Evolutionary conservation across 1,139 yeast genomes (phyloP).

Genomic region (Scheffersomyces quercinus): DNA sequence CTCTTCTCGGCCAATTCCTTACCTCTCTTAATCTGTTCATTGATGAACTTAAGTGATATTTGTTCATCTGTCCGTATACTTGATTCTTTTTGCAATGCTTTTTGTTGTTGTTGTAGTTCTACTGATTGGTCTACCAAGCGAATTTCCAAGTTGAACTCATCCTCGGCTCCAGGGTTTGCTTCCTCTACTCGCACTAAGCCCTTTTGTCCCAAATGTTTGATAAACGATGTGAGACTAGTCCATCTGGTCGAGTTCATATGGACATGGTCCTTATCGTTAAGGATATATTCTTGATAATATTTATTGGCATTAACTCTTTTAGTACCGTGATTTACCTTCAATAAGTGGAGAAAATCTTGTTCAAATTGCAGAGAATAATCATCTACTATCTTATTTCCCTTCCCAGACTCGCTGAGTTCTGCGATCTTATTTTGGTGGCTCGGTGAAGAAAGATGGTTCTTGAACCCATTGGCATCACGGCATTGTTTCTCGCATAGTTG

Average conservation of each 20-base stretch:
- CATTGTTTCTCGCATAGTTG: constrained; percentile 93
- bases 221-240: constrained; percentile 68
- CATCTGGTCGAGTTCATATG: constrained; percentile 91
- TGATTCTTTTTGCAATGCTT: constrained; percentile 20
- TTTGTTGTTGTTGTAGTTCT: constrained; percentile 12
- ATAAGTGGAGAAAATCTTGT: constrained; percentile 61
- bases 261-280: constrained; percentile 73
- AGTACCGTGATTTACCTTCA: constrained; percentile 76
- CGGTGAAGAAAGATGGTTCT: constrained; percentile 79
- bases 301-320: constrained; percentile 77
- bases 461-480: constrained; percentile 92
- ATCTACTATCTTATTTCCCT: constrained; percentile 46
- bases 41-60: constrained; percentile 40
- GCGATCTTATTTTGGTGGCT: constrained; percentile 61
- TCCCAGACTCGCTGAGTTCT: constrained; percentile 41
- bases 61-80: constrained; percentile 10
- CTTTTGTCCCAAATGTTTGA: constrained; percentile 59
- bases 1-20: constrained; percentile 13
- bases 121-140: constrained; percentile 25
- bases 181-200: constrained; percentile 59
- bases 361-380: constrained; percentile 63
- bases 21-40: constrained; percentile 56
- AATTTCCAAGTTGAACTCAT: constrained; percentile 41
- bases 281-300: constrained; percentile 85
- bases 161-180: constrained; percentile 38